Evolutionary conservation across 257 asterid genomes (phyloP), one percentile per base, ranked within the genome.

Genomic region (Ligustrum vulgare): DNA sequence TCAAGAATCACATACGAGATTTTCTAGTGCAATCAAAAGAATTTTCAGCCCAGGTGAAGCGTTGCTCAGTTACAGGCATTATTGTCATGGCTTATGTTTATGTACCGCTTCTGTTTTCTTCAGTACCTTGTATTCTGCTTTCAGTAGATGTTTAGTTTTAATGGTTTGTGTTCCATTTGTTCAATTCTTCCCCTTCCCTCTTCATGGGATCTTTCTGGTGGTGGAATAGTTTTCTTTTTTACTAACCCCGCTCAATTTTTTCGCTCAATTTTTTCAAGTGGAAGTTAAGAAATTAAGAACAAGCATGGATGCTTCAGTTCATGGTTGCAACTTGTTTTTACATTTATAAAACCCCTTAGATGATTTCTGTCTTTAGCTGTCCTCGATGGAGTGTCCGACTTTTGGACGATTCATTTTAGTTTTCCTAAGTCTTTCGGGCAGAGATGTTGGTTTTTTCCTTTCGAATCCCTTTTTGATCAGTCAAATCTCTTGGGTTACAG

Each of bases 11-110:
- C 72, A 91, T 93, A 70, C 81, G 98, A 79, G 99, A 95, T 80
- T 95, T 95, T 80, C 99, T 95, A 41, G 91, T 91, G 79, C 99
- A 95, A 80, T 93, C 99, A 15, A 95, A 95, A 79, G 99, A 90
- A 74, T 95, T 95, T 80, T 93, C 99, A 43, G 97, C 98, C 78
- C 99, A 95, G 98, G 99, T 95, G 64, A 77, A 69, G 11, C 60
- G 39, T 70, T 67, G 12, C 72, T 67, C 25, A 11, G 11, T 32
- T 80, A 39, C 43, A 3, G 23, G 13, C 60, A 68, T 67, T 65
- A 34, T 16, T 12, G 70, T 12, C 72, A 31, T 70, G 16, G n/a
- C 49, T 16, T 4, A 47, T 20, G 15, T n/a, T 54, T 54, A 47
- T 10, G 1, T 70, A 16, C 36, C 63, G 33, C 65, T 67, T 69